Evolutionary conservation across 2,329 filamentous ascomycete genomes (phyloP).

Genomic region (Aspergillus sp.): DNA sequence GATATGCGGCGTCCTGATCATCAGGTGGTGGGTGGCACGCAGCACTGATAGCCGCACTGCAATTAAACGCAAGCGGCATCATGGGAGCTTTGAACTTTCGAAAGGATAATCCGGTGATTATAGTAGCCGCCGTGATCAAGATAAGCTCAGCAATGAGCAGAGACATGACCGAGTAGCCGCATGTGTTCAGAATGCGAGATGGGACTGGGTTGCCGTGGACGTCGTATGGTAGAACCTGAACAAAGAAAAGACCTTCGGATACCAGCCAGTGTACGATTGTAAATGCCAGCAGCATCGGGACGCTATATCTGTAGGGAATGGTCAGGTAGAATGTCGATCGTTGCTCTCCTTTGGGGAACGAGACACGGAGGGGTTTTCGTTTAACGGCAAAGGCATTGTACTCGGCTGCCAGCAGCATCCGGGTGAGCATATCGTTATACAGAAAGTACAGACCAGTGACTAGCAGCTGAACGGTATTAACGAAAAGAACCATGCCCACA

Average conservation of each 20-base stretch:
- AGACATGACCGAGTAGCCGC: neutral
- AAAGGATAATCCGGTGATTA: too few relatives aligned
- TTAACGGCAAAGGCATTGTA: constrained; percentile 38
- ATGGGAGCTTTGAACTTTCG: neutral
- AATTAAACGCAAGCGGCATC: constrained; percentile 23
- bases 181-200: constrained; percentile 1
- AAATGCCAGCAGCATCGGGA: constrained; percentile 32
- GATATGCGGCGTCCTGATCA: constrained; percentile 11
- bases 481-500: constrained; percentile 10
- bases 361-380: constrained; percentile 41
- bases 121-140: too few relatives aligned
- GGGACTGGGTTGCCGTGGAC: constrained; percentile 12
- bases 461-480: constrained; percentile 28
- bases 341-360: constrained; percentile 37
- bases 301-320: constrained; percentile 38
- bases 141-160: neutral
- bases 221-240: constrained; percentile 17
- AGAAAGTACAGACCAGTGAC: constrained; percentile 30
- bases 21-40: constrained; percentile 20
- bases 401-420: constrained; percentile 45
- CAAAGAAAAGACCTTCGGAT: constrained; percentile 40
- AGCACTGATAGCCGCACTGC: constrained; percentile 29
- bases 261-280: constrained; percentile 43
- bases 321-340: constrained; percentile 41
- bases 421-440: constrained; percentile 36